Evolutionary conservation across 129 eudicot species (phyloP), one percentile per base, ranked within the genome.

Genomic region (Helichrysum umbraculigerum): DNA sequence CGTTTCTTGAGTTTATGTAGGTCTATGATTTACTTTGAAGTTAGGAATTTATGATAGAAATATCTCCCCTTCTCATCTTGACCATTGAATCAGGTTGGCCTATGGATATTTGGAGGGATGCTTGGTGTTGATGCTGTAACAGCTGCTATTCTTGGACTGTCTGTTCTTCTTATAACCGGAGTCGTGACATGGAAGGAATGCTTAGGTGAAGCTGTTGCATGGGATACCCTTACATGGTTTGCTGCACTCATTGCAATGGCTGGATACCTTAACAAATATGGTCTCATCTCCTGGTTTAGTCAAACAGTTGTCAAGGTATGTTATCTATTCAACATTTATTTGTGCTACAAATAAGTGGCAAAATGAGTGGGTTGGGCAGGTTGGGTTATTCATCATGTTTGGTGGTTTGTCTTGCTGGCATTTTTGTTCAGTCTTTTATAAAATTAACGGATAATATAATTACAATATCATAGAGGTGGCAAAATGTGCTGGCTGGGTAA

Each of bases 191-290:
- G 96, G 99, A 94, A 94, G 74, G 99, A 94, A 81, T 94, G 99
- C 82, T 84, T 94, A 64, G 96, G 79, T 59, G 99, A 94, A 84
- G 32, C 97, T 28, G 99, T 94, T 74, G 99, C 99, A 21, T 94
- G 99, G 99, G 99, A 94, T 81, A 94, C 99, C 57, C 99, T 94
- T 54, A 94, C 99, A 34, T 94, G 99, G 99, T 94, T 94, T 62
- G 99, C 99, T 19, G 99, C 99, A 16, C 99, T 94, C 70, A 94
- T 94, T 79, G 97, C 99, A 61, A 94, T 94, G 99, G 99, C 99
- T 84, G 99, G 99, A 1, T 94, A 94, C 80, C 93, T 94, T 8
- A 94, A 94, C 87, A 94, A 94, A 85, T 94, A 91, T 39, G 99
- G 99, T 56, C 99, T 94, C 74, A 94, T 94, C 79, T 78, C 96